A percentile compares a stretch with the other conserved stretches of the same genome.
These are phyloP conservation scores for Linum trigynum DNA, from an alignment of 345 rosid species.

Conservation along the genomic window DNA sequence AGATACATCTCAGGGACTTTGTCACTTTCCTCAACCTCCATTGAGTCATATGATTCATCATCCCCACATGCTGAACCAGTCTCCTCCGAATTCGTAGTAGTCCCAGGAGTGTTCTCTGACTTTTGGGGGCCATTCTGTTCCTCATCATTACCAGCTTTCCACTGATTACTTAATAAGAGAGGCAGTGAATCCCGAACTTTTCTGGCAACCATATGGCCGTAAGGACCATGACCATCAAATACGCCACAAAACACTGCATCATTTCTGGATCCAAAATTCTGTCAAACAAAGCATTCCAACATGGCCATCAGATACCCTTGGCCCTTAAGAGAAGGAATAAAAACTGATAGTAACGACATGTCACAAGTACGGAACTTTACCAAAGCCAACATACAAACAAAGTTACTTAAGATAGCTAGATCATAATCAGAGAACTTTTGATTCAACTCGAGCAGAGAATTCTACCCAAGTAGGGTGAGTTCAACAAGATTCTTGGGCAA, in stretches of 20 bases:
- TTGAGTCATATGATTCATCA: constrained; percentile 52
- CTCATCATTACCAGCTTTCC: constrained; percentile 34
- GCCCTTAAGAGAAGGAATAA: background rate
- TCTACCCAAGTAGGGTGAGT: background rate
- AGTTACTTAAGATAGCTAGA: background rate
- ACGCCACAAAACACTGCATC: constrained; percentile 82
- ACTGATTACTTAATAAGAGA: constrained; percentile 40
- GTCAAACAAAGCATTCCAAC: constrained; percentile 26
- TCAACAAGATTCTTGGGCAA: background rate
- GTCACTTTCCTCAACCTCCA: constrained; percentile 39
- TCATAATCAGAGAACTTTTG: background rate
- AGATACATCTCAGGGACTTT: constrained; percentile 49
- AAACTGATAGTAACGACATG: background rate
- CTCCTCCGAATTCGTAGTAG: constrained; percentile 31
- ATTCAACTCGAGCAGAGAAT: background rate
- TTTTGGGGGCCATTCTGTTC: constrained; percentile 26
- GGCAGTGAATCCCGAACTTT: constrained; percentile 88
- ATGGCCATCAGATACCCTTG: constrained; percentile 16
- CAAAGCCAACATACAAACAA: background rate
- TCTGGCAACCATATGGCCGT: constrained; percentile 90
- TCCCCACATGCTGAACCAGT: constrained; percentile 41
- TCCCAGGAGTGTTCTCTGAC: constrained; percentile 19
- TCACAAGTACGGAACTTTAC: background rate
- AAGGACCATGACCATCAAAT: constrained; percentile 96
- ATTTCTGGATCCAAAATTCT: constrained; percentile 64